Conservation (phyloP, 306 rosid genomes). For the Boehmeria nivea region DNA sequence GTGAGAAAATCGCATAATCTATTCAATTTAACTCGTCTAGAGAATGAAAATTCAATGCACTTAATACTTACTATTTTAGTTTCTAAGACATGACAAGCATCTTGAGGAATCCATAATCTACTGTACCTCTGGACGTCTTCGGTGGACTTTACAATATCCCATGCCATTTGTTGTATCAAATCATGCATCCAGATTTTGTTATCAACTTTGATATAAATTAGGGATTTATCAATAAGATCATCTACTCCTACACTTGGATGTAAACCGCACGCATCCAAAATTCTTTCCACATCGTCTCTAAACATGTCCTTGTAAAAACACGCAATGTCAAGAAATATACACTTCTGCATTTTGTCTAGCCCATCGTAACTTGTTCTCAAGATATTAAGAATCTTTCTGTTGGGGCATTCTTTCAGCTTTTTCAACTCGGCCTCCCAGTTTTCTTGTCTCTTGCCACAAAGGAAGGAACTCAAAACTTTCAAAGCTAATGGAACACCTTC, state of each 20-base stretch:
- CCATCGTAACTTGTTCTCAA: constrained; percentile 22
- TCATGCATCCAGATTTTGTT: neutral
- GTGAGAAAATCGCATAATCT: no score
- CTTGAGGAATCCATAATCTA: constrained; percentile 21
- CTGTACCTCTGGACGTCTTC: neutral
- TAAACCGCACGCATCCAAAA: constrained; percentile 21
- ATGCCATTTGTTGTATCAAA: no score
- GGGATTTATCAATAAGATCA: constrained; percentile 34
- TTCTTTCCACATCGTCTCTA: constrained; percentile 11
- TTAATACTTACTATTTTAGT: constrained; percentile 1
- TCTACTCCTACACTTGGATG: constrained; percentile 26
- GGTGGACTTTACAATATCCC: neutral
- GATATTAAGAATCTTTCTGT: neutral
- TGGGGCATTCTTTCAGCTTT: neutral
- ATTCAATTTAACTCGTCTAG: no score
- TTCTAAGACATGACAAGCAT: constrained; percentile 23
- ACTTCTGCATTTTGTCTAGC: constrained; percentile 11
- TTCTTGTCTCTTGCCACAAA: neutral
- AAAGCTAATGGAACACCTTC: neutral
- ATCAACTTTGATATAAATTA: constrained; percentile 15
- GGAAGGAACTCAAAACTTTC: neutral
- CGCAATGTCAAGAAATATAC: constrained; percentile 21
- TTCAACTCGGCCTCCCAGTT: neutral
- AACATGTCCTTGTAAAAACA: constrained; percentile 40
- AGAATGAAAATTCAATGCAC: no score